These are phyloP conservation scores for Poterioochromonas sp. DNA, from an alignment of 352 stramenopile genomes.

Conservation along the genomic window DNA sequence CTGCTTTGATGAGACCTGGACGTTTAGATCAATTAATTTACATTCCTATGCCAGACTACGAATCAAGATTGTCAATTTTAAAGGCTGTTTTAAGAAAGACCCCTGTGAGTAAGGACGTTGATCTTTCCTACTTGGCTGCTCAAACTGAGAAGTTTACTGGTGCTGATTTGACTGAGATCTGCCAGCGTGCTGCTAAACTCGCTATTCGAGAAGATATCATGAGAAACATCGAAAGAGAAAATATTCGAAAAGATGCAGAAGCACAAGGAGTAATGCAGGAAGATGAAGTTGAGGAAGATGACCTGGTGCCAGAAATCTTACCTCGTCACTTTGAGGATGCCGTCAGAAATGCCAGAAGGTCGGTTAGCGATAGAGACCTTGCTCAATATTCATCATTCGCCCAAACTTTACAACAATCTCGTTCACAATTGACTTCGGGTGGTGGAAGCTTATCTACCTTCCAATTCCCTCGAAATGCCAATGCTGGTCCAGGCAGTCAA, in stretches of 20 bases:
- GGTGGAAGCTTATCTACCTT: constrained; percentile 86
- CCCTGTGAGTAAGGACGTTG: constrained; percentile 58
- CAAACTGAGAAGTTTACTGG: constrained; percentile 82
- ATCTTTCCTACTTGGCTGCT: constrained; percentile 56
- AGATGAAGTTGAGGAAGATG: constrained; percentile 82
- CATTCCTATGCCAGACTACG: constrained; percentile 53
- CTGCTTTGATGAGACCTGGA: constrained; percentile 87
- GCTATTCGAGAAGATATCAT: constrained; percentile 88
- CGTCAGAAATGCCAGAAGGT: constrained; percentile 89
- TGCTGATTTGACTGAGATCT: constrained; percentile 99
- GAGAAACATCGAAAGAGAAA: constrained; percentile 90
- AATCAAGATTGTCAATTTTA: constrained; percentile 64
- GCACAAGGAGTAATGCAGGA: constrained; percentile 60
- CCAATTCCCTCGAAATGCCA: constrained; percentile 65
- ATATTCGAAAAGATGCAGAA: constrained; percentile 77
- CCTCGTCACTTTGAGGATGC: constrained; percentile 91
- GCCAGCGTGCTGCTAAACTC: constrained; percentile 95
- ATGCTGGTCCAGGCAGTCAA: neutral
- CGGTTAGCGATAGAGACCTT: constrained; percentile 93
- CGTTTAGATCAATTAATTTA: constrained; percentile 84
- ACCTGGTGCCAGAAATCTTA: constrained; percentile 85
- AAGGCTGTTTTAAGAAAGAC: constrained; percentile 67
- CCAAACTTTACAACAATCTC: constrained; percentile 82
- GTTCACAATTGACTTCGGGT: constrained; percentile 81
- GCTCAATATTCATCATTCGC: constrained; percentile 82